Evolutionary conservation across 139 green algal species (phyloP).

Genomic region (Tetradesmus lagerheimii): DNA sequence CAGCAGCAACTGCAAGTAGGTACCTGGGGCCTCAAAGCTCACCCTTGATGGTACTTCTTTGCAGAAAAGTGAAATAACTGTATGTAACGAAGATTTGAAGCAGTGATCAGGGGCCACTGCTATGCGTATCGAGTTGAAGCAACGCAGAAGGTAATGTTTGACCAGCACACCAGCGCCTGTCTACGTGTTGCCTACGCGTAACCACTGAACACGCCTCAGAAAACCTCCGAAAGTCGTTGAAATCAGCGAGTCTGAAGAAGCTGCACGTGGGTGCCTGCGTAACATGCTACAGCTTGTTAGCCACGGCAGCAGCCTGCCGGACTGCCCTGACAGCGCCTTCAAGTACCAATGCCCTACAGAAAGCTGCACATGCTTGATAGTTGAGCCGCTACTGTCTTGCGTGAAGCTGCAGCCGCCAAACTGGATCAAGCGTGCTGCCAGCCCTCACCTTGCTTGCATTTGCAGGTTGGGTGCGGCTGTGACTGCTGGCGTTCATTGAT

Average conservation of each 20-base stretch:
- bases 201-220: too few species aligned
- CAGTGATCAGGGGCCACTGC: not conserved
- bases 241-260: not conserved
- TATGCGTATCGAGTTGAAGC: not conserved
- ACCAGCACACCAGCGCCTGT: not conserved
- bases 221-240: too few species aligned
- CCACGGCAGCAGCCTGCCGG: not conserved
- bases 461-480: not conserved
- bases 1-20: too few species aligned
- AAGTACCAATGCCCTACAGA: not conserved
- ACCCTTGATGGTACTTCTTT: not conserved
- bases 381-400: too few species aligned
- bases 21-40: not conserved
- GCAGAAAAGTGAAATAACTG: too few species aligned
- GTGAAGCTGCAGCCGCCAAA: not conserved
- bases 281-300: slow-evolving; percentile 4
- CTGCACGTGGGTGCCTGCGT: not conserved
- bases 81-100: not conserved
- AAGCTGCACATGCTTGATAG: too few species aligned
- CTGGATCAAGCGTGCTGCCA: too few species aligned
- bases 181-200: not conserved
- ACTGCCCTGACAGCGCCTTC: not conserved
- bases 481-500: not conserved
- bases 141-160: not conserved
- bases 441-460: too few species aligned